Percentiles rank a stretch among this genome's conserved stretches.
These are phyloP conservation scores for Oenanthe javanica DNA, from an alignment of 140 eudicot genomes.

Conservation along the genomic window DNA sequence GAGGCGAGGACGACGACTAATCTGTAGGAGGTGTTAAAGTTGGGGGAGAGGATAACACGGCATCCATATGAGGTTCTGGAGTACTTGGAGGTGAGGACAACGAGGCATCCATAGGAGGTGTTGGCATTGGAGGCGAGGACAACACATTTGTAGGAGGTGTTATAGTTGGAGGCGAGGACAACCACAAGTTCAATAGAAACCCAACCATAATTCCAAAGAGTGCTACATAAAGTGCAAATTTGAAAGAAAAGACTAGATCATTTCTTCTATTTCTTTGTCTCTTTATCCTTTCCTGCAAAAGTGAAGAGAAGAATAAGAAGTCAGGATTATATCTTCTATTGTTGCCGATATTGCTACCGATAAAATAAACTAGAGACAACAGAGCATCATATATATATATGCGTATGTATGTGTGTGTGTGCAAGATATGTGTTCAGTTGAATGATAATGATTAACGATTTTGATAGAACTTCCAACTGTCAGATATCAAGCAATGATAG, in stretches of 20 bases:
- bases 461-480: neutral
- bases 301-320: no score
- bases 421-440: neutral
- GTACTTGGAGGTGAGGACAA: neutral
- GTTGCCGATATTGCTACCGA: no score
- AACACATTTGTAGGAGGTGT: neutral
- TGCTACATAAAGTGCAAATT: slow-evolving; percentile 54
- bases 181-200: slow-evolving; percentile 41
- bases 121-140: slow-evolving; percentile 31
- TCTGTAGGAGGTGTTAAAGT: neutral
- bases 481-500: neutral
- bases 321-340: neutral
- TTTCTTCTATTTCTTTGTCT: slow-evolving; percentile 28
- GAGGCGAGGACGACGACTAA: neutral
- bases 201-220: slow-evolving; percentile 61
- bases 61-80: neutral
- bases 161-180: slow-evolving; percentile 32
- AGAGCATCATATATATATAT: neutral
- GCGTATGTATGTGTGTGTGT: neutral
- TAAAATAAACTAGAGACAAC: neutral
- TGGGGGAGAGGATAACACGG: neutral
- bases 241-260: slow-evolving; percentile 48
- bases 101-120: neutral
- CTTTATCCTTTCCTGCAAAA: slow-evolving; percentile 48
- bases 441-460: neutral